These are phyloP conservation scores for Phytophthora brassicae DNA, from an alignment of 352 stramenopile genomes.

Conservation along the genomic window DNA sequence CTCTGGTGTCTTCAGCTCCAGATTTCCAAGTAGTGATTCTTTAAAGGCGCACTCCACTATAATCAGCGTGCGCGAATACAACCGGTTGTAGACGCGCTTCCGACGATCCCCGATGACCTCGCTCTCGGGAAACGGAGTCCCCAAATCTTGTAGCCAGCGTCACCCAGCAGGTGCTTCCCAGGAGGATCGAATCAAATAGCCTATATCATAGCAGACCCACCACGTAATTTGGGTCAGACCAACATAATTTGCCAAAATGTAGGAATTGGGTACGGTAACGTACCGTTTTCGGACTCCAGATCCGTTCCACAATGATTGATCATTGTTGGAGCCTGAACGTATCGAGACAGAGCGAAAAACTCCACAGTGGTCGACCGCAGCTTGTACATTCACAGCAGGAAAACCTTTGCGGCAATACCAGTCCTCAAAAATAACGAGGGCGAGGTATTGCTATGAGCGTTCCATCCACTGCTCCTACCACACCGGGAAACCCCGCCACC, in stretches of 20 bases:
- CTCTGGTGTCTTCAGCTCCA: conserved; percentile 12
- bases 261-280: not conserved
- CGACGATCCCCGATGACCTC: not conserved
- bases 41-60: conserved; percentile 4
- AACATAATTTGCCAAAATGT: not conserved
- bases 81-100: not conserved
- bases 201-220: not conserved
- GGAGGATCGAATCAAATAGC: not conserved
- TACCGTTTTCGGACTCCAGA: not conserved
- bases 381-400: conserved; percentile 23
- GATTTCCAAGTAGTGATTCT: conserved; percentile 14
- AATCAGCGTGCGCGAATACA: not conserved
- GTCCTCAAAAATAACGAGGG: conserved; percentile 2
- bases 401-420: conserved; percentile 18
- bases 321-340: conserved; percentile 18
- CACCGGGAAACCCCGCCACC: not conserved
- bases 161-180: not conserved
- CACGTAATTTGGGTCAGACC: too few relatives aligned
- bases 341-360: conserved; percentile 14
- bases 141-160: conserved; percentile 1
- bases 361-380: conserved; percentile 8
- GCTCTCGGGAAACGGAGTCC: not conserved
- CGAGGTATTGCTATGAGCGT: not conserved
- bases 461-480: not conserved
- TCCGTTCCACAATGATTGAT: conserved; percentile 24